Evolutionary conservation across 768 basidiomycete genomes (phyloP), one percentile per base, ranked within the genome.

Genomic region (Gyrodon lividus): DNA sequence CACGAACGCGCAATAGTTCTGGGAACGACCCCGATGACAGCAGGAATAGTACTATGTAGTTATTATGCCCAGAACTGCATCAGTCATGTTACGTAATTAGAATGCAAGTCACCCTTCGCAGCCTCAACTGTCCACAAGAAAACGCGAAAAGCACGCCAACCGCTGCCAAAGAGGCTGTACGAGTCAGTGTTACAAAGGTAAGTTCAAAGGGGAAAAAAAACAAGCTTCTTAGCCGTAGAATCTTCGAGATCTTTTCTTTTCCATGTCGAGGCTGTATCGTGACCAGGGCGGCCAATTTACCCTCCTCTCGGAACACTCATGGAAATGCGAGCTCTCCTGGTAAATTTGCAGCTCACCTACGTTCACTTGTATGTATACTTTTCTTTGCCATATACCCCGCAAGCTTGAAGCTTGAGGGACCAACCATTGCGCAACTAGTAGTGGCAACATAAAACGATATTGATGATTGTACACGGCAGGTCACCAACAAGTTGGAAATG

Each of bases 1-100:
- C 60, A 52, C 42, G 56, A 43, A 24, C 12, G 23, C 16, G 41
- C 41, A 43, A 24, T 43, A 24, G 6, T 43, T 5, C 41, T 43
- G 41, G 41, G 41, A 41, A 43, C 28, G 19, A 41, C 39, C 31
- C 35, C 5, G 8, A 19, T 10, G 3, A 34, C 16, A 34, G 33
- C 33, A 17, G n/a, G 6, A 37, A 10, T 37, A 37, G 35, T n/a
- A 17, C 16, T 17, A 4, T 26, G 4, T 26, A 26, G 40, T n/a
- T n/a, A 16, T 22, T 19, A 22, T n/a, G 13, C 40, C 40, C 20
- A 22, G 40, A 14, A 20, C 19, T n/a, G n/a, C n/a, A n/a, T n/a
- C 39, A 41, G 35, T 37, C 40, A 13, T 6, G n/a, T 43, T 43
- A 43, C 16, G 24, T 43, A 43, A 43, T 24, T 19, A 17, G 4